phyloP scores from a whole-genome alignment of 345 rosid species.

The Syzygium aqueum region DNA sequence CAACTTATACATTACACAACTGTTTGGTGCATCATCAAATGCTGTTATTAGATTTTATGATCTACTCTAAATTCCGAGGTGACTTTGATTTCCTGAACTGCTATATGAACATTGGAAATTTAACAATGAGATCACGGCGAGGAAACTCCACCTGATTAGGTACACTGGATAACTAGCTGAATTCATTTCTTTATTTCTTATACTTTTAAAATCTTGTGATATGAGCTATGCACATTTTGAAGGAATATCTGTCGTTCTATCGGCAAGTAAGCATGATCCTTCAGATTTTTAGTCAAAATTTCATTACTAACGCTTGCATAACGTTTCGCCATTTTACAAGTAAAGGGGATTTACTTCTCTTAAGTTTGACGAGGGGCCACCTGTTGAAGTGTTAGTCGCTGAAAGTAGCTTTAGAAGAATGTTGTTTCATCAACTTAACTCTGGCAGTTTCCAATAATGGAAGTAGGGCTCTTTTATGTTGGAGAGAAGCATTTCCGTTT shows the following conservation, averaged over 20 bases:
- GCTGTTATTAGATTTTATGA: not conserved
- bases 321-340: not conserved
- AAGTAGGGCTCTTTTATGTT: not conserved
- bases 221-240: not conserved
- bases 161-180: not conserved
- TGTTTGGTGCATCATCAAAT: not conserved
- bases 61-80: not conserved
- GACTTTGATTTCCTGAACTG: not conserved
- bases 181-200: not conserved
- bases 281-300: not conserved
- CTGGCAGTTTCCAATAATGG: not conserved
- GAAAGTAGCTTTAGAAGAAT: not conserved
- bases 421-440: not conserved
- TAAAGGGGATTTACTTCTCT: not conserved
- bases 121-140: not conserved
- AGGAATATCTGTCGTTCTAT: not conserved
- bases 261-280: not conserved
- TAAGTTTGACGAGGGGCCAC: not conserved
- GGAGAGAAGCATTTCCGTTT: not conserved
- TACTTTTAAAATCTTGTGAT: not conserved
- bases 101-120: not conserved
- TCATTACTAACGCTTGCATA: not conserved
- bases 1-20: not conserved
- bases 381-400: not conserved
- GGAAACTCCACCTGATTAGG: not conserved